Percentiles rank a stretch among this genome's conserved stretches.
These are phyloP conservation scores for Dictyostelium intermedium DNA, from an alignment of 78 protist species.

Conservation along the genomic window DNA sequence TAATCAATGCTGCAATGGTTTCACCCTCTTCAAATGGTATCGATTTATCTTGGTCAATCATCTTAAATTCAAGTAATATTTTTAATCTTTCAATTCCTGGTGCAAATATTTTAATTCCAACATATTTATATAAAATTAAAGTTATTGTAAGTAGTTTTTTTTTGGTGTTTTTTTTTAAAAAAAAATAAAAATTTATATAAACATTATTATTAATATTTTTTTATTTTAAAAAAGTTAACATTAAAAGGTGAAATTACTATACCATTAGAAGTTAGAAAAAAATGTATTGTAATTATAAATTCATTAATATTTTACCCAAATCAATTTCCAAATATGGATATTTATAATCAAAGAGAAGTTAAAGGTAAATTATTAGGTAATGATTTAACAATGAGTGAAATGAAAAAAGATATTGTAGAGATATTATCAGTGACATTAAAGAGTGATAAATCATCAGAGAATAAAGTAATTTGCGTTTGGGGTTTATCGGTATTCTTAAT, in stretches of 20 bases:
- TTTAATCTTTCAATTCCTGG: conserved; percentile 68
- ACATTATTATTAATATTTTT: background rate
- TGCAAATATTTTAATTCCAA: conserved; percentile 39
- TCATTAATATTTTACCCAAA: conserved; percentile 70
- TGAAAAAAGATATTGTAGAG: conserved; percentile 45
- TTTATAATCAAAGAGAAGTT: conserved; percentile 25
- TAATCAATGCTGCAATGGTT: conserved; percentile 5
- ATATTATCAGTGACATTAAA: conserved; percentile 10
- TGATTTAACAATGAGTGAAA: conserved; percentile 58
- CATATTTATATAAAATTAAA: conserved; percentile 58
- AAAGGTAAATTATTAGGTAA: conserved; percentile 17
- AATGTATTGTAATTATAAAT: conserved; percentile 31
- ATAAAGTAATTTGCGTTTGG: conserved; percentile 45
- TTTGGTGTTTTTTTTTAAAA: background rate
- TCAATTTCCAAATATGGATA: conserved; percentile 50
- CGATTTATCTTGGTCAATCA: conserved; percentile 43
- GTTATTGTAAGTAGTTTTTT: conserved; percentile 31
- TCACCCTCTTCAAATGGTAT: conserved; percentile 7
- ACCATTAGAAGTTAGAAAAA: conserved; percentile 65
- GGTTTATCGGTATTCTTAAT: conserved; percentile 16
- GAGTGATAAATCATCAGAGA: conserved; percentile 22
- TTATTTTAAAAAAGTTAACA: background rate
- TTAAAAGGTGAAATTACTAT: conserved; percentile 4
- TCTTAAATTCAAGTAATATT: conserved; percentile 23
- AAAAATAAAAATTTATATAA: no score